Percentiles rank a stretch among this genome's conserved stretches.
phyloP scores from a whole-genome alignment of 345 rosid species.

The Isatis tinctoria region DNA sequence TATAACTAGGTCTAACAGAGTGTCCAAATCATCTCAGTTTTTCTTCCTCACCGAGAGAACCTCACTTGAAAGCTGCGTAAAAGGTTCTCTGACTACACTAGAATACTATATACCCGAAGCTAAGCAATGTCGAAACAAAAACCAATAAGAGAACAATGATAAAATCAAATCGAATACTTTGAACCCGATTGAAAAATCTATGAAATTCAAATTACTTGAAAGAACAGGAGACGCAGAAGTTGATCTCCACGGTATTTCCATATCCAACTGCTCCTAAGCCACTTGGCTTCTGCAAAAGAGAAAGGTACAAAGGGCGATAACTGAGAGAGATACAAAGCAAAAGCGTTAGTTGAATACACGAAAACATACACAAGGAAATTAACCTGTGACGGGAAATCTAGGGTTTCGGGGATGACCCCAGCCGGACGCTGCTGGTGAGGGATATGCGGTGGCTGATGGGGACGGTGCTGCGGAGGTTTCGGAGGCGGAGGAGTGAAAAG shows the following conservation, averaged over 20 bases:
- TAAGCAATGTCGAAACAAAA: background rate
- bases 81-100: background rate
- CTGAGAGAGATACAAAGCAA: background rate
- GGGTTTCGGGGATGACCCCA: constrained; percentile 32
- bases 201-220: constrained; percentile 40
- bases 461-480: constrained; percentile 35
- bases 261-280: constrained; percentile 50
- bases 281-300: constrained; percentile 38
- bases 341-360: background rate
- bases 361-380: background rate
- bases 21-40: background rate
- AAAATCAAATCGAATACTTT: background rate
- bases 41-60: background rate
- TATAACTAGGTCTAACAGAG: background rate
- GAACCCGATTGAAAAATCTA: background rate
- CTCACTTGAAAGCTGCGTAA: background rate
- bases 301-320: background rate
- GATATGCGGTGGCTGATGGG: constrained; percentile 34
- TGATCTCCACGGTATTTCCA: constrained; percentile 62
- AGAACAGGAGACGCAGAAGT: constrained; percentile 86
- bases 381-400: constrained; percentile 50
- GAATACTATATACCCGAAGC: background rate
- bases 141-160: background rate
- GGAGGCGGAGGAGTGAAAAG: constrained; percentile 76
- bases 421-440: constrained; percentile 32